Percentiles rank a stretch among this genome's conserved stretches.
Conservation (phyloP, 1,139 yeast species). For the Debaryomyces coudertii region DNA sequence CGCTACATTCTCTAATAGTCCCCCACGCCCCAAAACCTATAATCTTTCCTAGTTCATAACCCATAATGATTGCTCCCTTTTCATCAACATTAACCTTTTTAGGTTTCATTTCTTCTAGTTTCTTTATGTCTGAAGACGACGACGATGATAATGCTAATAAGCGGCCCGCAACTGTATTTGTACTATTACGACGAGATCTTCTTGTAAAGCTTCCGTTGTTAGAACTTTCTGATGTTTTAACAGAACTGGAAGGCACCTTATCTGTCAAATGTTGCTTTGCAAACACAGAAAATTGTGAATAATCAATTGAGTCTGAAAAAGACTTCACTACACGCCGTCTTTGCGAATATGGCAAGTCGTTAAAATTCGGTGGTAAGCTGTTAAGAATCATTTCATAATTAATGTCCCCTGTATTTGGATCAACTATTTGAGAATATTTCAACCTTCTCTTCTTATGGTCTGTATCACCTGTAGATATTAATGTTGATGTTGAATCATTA, state of each 20-base stretch:
- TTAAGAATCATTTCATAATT: slow-evolving; percentile 43
- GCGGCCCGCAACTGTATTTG: slow-evolving; percentile 48
- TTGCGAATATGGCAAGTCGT: slow-evolving; percentile 69
- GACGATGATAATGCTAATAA: slow-evolving; percentile 44
- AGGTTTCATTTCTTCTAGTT: slow-evolving; percentile 26
- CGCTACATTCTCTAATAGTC: slow-evolving; percentile 72
- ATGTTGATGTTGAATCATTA: slow-evolving; percentile 11
- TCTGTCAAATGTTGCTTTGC: slow-evolving; percentile 38
- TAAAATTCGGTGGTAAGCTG: slow-evolving; percentile 62
- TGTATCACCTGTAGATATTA: slow-evolving; percentile 10
- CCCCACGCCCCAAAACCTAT: slow-evolving; percentile 96
- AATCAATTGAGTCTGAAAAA: slow-evolving; percentile 58
- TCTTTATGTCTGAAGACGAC: slow-evolving; percentile 42
- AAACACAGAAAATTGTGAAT: slow-evolving; percentile 47
- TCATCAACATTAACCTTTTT: slow-evolving; percentile 53
- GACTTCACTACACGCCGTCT: slow-evolving; percentile 60
- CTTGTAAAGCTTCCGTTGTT: slow-evolving; percentile 32
- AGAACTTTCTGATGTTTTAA: slow-evolving; percentile 26
- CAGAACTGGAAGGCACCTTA: slow-evolving; percentile 22
- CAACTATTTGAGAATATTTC: slow-evolving; percentile 21
- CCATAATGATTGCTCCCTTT: slow-evolving; percentile 62
- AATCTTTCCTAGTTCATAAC: slow-evolving; percentile 68
- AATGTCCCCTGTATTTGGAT: slow-evolving; percentile 33
- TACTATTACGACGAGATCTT: slow-evolving; percentile 35
- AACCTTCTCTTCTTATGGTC: slow-evolving; percentile 25